Conservation (phyloP, 768 basidiomycete species). For the Lentinula sp. region DNA sequence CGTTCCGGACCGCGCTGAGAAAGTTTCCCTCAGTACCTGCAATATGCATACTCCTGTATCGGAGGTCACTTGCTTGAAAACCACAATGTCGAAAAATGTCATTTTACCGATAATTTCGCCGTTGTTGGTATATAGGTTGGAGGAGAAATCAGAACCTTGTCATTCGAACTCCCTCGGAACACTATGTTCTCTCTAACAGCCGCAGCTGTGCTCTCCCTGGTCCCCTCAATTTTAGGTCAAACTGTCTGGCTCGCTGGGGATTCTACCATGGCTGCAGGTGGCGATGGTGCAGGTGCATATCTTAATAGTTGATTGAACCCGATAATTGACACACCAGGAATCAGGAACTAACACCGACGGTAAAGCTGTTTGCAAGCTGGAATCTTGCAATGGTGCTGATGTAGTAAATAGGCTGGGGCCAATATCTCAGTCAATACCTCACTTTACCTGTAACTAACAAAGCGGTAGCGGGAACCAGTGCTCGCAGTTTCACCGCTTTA, state of each 20-base stretch:
- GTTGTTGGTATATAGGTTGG: background rate
- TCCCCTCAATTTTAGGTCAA: conserved; percentile 13
- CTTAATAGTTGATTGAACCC: background rate
- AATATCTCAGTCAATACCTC: conserved; percentile 34
- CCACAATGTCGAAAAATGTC: background rate
- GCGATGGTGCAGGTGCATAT: conserved; percentile 25
- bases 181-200: background rate
- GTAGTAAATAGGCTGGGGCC: conserved; percentile 33
- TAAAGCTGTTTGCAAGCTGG: background rate
- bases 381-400: background rate
- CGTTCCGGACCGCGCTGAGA: background rate
- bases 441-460: conserved; percentile 38
- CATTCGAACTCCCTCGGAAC: background rate
- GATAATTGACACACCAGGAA: background rate
- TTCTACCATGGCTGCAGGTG: conserved; percentile 36
- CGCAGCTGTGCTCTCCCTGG: background rate
- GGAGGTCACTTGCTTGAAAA: background rate
- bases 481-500: conserved; percentile 41
- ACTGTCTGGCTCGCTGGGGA: conserved; percentile 39
- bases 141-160: background rate
- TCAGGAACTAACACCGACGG: conserved; percentile 11
- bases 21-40: background rate
- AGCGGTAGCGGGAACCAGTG: conserved; percentile 39
- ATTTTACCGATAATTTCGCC: background rate
- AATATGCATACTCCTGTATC: background rate